Conservation (phyloP, 2,329 filamentous ascomycete species). For the Cercospora sp. region DNA sequence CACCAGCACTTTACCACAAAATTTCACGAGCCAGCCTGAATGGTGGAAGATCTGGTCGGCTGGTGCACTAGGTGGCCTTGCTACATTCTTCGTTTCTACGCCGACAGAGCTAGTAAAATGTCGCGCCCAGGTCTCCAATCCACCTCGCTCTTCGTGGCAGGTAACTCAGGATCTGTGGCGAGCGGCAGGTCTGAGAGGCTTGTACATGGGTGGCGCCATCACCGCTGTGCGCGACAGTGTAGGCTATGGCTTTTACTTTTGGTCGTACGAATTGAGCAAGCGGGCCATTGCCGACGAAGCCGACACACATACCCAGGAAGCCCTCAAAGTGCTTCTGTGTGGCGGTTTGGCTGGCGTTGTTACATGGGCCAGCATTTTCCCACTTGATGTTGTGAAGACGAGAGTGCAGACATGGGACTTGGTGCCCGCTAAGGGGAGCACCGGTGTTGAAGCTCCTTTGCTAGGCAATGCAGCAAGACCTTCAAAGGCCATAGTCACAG, state of each 20-base stretch:
- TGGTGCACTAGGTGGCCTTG: constrained; percentile 77
- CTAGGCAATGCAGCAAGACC: constrained; percentile 16
- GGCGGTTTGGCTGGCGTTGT: constrained; percentile 84
- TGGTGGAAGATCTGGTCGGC: constrained; percentile 61
- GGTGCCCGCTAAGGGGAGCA: not conserved
- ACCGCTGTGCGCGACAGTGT: constrained; percentile 82
- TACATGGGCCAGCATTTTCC: constrained; percentile 89
- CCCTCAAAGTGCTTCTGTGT: constrained; percentile 61
- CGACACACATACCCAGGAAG: constrained; percentile 41
- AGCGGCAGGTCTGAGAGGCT: constrained; percentile 58
- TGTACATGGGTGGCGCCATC: constrained; percentile 79
- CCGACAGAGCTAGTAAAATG: constrained; percentile 93
- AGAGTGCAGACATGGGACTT: constrained; percentile 74
- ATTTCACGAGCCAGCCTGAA: constrained; percentile 24
- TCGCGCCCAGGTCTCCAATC: constrained; percentile 68
- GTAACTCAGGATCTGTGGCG: constrained; percentile 39
- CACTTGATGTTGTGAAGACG: constrained; percentile 89
- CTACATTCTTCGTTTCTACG: constrained; percentile 81
- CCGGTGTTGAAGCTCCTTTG: constrained; percentile 7
- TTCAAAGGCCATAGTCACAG: constrained; percentile 3
- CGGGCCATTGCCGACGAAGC: constrained; percentile 53
- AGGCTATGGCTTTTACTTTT: constrained; percentile 98
- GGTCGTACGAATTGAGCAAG: constrained; percentile 80
- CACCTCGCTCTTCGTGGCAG: constrained; percentile 32
- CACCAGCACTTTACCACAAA: constrained; percentile 9